phyloP scores from a whole-genome alignment of 768 basidiomycete genomes.

The Calocera viscosa region DNA sequence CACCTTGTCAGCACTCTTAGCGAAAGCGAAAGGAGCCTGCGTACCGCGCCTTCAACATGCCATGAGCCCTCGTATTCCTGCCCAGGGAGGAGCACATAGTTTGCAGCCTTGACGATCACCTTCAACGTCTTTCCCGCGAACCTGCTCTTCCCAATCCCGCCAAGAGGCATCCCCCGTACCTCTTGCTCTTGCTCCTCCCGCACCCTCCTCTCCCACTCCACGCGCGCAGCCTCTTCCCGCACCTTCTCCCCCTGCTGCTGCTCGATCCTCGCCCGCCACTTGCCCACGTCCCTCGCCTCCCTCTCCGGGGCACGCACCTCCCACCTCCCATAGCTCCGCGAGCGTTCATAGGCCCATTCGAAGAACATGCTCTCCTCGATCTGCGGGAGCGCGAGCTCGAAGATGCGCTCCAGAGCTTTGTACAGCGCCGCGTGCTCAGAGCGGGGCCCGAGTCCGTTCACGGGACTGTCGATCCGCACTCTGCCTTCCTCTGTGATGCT shows the following conservation, averaged over 20 bases:
- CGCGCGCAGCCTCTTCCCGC: not conserved
- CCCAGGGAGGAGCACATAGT: constrained; percentile 12
- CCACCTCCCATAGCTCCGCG: constrained; percentile 3
- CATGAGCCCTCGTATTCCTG: constrained; percentile 11
- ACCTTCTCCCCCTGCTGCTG: constrained; percentile 10
- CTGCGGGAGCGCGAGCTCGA: constrained; percentile 12
- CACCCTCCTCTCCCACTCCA: not conserved
- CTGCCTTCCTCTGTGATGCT: not conserved
- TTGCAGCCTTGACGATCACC: constrained; percentile 14
- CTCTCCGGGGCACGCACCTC: not conserved
- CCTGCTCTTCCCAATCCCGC: not conserved
- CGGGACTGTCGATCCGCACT: not conserved
- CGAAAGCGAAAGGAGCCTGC: not conserved
- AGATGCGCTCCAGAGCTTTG: constrained; percentile 11
- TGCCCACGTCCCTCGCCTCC: not conserved
- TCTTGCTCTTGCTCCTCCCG: not conserved
- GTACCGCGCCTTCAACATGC: constrained; percentile 13
- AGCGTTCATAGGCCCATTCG: not conserved
- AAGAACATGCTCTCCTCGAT: constrained; percentile 6
- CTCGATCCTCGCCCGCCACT: not conserved
- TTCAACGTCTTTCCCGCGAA: constrained; percentile 11
- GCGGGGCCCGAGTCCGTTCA: constrained; percentile 13
- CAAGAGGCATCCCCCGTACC: not conserved
- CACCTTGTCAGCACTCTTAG: not conserved
- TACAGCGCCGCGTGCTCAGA: constrained; percentile 6